These are phyloP conservation scores for Ceratobasidium sp. DNA, from an alignment of 1,284 basidiomycete genomes.

Conservation along the genomic window DNA sequence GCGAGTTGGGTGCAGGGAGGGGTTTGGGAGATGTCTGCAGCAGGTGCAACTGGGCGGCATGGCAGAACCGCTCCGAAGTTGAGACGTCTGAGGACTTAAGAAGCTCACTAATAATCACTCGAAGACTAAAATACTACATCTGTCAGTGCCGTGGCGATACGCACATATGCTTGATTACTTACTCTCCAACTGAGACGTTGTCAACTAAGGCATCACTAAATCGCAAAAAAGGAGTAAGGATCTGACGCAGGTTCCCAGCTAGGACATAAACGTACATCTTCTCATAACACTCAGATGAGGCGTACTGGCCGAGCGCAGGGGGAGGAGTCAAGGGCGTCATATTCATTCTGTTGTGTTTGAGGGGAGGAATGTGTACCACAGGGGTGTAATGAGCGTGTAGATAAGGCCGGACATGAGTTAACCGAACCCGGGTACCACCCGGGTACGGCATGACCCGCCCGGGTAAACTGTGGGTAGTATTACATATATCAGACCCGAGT, in stretches of 20 bases:
- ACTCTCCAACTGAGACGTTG: constrained; percentile 41
- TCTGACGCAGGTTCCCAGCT: background rate
- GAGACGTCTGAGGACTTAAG: constrained; percentile 35
- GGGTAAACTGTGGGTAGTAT: no score
- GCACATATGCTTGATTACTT: constrained; percentile 1
- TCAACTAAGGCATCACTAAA: constrained; percentile 39
- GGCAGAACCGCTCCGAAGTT: constrained; percentile 34
- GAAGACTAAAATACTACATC: constrained; percentile 24
- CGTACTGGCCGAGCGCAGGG: constrained; percentile 19
- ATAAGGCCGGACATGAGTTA: no score
- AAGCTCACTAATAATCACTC: constrained; percentile 36
- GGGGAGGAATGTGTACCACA: background rate
- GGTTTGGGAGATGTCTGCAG: constrained; percentile 35
- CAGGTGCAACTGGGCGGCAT: constrained; percentile 32
- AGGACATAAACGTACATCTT: constrained; percentile 32
- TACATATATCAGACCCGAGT: no score
- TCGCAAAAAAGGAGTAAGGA: constrained; percentile 17
- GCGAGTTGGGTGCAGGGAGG: constrained; percentile 41
- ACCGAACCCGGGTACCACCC: no score
- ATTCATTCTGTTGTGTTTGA: constrained; percentile 24
- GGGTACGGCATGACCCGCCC: no score
- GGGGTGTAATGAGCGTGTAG: background rate
- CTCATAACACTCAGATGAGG: constrained; percentile 18
- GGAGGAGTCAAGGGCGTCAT: constrained; percentile 41
- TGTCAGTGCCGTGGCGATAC: constrained; percentile 7